These are phyloP conservation scores for Oenanthe sinensis DNA, from an alignment of 129 eudicot species.

Conservation along the genomic window DNA sequence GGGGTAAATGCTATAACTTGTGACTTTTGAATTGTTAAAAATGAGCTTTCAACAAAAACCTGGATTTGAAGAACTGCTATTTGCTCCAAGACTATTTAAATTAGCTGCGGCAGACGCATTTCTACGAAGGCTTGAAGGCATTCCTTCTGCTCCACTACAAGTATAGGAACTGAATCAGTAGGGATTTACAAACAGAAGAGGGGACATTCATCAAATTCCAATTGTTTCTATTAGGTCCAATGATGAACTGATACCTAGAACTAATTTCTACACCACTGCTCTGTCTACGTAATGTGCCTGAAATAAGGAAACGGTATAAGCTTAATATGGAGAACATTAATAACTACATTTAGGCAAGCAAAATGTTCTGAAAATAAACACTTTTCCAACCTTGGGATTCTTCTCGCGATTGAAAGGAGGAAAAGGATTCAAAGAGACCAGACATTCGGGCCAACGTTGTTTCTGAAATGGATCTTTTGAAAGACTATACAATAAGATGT, in stretches of 20 bases:
- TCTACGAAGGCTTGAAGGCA: constrained; percentile 64
- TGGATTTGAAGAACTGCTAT: constrained; percentile 36
- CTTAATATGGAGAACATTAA: background rate
- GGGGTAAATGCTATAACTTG: background rate
- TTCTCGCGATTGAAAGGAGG: constrained; percentile 53
- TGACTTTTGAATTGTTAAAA: background rate
- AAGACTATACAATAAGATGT: constrained; percentile 29
- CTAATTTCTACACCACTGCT: constrained; percentile 61
- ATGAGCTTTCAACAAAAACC: constrained; percentile 26
- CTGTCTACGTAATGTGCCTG: constrained; percentile 74
- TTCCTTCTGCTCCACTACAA: constrained; percentile 53
- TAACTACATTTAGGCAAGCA: background rate
- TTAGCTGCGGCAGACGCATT: constrained; percentile 64
- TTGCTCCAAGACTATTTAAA: constrained; percentile 42
- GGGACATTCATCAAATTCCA: background rate
- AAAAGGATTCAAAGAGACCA: constrained; percentile 60
- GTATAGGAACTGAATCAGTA: background rate
- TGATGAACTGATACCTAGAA: constrained; percentile 44
- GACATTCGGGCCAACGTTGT: constrained; percentile 62
- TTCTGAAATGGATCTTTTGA: constrained; percentile 70
- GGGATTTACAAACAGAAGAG: background rate
- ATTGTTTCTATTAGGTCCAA: background rate
- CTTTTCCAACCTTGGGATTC: constrained; percentile 45
- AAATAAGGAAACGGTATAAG: background rate
- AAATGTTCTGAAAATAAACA: background rate